phyloP scores from a whole-genome alignment of 2,329 filamentous ascomycete species.

The Diaporthe longicolla region DNA sequence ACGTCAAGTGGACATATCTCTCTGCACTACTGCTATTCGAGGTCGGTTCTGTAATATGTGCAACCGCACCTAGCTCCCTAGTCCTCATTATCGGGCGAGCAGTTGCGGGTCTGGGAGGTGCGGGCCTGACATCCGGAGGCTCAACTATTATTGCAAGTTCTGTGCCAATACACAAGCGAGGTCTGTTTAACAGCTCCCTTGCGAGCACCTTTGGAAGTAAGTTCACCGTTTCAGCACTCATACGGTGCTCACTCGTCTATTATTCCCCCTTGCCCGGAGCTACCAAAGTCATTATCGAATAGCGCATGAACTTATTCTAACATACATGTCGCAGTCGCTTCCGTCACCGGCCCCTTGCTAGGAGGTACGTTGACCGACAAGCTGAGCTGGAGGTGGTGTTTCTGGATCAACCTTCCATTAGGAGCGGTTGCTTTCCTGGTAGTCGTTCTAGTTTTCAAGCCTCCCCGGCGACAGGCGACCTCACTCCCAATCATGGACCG shows the following conservation, averaged over 20 bases:
- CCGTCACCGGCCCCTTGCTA: neutral
- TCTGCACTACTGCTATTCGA: constrained; percentile 30
- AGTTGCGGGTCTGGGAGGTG: constrained; percentile 43
- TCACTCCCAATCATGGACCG: neutral
- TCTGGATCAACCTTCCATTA: neutral
- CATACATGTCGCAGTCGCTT: neutral
- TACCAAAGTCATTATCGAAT: too few relatives aligned
- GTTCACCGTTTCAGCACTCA: neutral
- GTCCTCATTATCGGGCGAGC: constrained; percentile 46
- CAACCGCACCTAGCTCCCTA: constrained; percentile 43
- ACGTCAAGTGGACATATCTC: constrained; percentile 37
- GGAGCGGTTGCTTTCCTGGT: neutral
- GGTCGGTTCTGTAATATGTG: constrained; percentile 44
- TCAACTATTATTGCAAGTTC: constrained; percentile 1
- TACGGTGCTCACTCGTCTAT: too few relatives aligned
- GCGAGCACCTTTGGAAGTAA: neutral
- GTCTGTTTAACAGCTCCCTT: neutral
- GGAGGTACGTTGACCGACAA: neutral
- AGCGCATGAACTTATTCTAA: neutral
- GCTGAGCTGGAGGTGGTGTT: neutral
- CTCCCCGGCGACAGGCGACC: neutral
- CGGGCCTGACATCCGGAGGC: constrained; percentile 48
- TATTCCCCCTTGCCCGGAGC: too few relatives aligned
- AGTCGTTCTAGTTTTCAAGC: neutral
- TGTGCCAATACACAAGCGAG: neutral